Base-by-base conservation (phyloP, 2,329 filamentous ascomycete species). In the Exophiala sideris region DNA sequence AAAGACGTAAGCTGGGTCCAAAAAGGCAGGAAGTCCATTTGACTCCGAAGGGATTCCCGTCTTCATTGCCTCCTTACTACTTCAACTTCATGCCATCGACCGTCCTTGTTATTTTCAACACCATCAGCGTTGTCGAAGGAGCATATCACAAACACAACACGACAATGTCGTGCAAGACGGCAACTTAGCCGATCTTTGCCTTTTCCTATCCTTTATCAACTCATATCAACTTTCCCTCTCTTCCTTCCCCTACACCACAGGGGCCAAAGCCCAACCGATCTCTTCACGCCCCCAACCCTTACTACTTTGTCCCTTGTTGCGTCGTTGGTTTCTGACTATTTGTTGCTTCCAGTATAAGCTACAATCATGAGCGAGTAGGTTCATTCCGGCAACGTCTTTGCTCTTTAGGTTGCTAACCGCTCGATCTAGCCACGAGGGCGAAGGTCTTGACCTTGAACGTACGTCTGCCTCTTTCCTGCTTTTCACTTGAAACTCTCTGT, bases 331-430 rank as follows among this genome's bases (percentile, higher is more conserved):
- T 14, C n/a, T 20, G 9, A 38, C 24, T 35, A 14, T 21, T 18
- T 33, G 34, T 18, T 41, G 38, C 36, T n/a, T 38, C 41, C n/a
- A 32, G 18, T 16, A 42, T n/a, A 47, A 48, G 12, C 34, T 12
- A n/a, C 53, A 40, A 50, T 12, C 40, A 62, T 62, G 60, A 59
- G 56, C 51, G 60, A 62, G 60, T 62, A 20, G 54, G 60, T 61
- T 11, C 21, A 34, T 11, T 16, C n/a, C 7, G 29, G 10, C n/a
- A 11, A 11, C 20, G 10, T 45, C 18, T 45, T 49, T 14, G 32
- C 16, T 36, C 10, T 6, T 4, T 21, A 10, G 41, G 3, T 44
- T 3, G 44, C 50, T 59, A 16, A 56, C 38, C 44, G 20, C 21
- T 45, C 20, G 20, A 50, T 54, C 41, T 50, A 60, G 57, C 38